Conservation (phyloP, 495 filamentous ascomycete genomes). For the Xylaria castorea region DNA sequence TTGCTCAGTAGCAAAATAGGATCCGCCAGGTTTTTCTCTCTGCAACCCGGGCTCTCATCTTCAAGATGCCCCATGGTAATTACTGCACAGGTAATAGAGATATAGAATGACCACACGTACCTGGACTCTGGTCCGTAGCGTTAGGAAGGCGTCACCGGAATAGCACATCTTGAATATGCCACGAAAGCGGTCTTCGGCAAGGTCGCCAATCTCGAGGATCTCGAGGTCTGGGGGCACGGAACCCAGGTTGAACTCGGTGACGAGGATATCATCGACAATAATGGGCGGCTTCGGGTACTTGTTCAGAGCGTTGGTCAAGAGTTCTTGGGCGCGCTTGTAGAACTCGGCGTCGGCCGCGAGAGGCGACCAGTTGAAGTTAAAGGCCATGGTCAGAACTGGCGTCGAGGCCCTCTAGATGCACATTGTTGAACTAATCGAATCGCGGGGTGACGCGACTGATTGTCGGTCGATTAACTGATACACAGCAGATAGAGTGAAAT, state of each 20-base stretch:
- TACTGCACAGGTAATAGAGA: neutral
- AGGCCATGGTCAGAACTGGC: constrained; percentile 72
- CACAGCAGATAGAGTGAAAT: neutral
- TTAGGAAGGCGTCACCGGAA: constrained; percentile 91
- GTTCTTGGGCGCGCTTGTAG: constrained; percentile 88
- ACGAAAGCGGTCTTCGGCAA: constrained; percentile 95
- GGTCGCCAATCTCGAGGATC: constrained; percentile 94
- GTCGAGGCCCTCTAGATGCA: constrained; percentile 6
- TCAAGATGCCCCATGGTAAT: neutral
- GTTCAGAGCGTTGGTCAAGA: constrained; percentile 93
- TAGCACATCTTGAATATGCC: constrained; percentile 99
- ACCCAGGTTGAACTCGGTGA: constrained; percentile 96
- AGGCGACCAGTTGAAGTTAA: constrained; percentile 99
- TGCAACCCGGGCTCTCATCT: neutral
- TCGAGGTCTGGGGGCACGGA: constrained; percentile 90
- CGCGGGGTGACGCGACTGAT: constrained; percentile 1
- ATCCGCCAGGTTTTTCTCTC: too few species aligned
- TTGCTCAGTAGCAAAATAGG: neutral
- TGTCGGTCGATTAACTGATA: constrained; percentile 17
- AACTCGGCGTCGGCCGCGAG: constrained; percentile 91
- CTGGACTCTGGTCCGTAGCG: constrained; percentile 92
- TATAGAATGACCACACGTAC: constrained; percentile 49
- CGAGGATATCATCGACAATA: constrained; percentile 98
- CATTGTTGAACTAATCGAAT: constrained; percentile 24
- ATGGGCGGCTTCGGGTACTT: constrained; percentile 98